phyloP scores from a whole-genome alignment of 495 filamentous ascomycete genomes.

The Aspergillus kassunensis region DNA sequence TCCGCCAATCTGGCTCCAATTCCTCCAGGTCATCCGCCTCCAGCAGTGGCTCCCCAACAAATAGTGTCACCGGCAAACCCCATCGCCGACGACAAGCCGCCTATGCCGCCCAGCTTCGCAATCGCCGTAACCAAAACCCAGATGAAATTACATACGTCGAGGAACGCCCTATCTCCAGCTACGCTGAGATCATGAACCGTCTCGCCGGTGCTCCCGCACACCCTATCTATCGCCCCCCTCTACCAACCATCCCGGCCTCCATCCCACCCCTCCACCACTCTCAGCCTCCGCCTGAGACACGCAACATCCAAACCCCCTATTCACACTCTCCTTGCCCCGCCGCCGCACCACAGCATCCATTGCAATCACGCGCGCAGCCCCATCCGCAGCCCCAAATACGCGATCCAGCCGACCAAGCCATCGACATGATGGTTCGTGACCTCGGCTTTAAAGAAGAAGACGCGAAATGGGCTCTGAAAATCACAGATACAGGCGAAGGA shows the following conservation, averaged over 20 bases:
- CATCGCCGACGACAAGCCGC: conserved; percentile 35
- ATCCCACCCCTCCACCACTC: conserved; percentile 12
- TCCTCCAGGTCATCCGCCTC: conserved; percentile 5
- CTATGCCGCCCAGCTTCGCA: conserved; percentile 40
- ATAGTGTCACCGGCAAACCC: conserved; percentile 7
- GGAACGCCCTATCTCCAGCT: conserved; percentile 47
- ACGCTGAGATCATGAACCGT: conserved; percentile 33
- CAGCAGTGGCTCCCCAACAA: neutral
- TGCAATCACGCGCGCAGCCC: too few relatives aligned
- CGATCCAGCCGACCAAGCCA: conserved; percentile 50
- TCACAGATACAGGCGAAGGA: conserved; percentile 50
- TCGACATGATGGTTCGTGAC: conserved; percentile 42
- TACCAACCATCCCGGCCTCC: conserved; percentile 9
- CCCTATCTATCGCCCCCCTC: conserved; percentile 7
- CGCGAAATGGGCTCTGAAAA: conserved; percentile 50
- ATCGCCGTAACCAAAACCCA: conserved; percentile 28
- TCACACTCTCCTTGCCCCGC: neutral
- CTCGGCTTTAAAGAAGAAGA: conserved; percentile 47
- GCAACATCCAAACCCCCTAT: neutral
- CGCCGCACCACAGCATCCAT: neutral
- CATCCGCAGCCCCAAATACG: conserved; percentile 35
- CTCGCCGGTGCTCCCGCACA: conserved; percentile 22
- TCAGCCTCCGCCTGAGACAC: neutral
- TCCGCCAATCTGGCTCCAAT: conserved; percentile 10
- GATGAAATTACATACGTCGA: conserved; percentile 30